Evolutionary conservation across 1,284 basidiomycete genomes (phyloP).

Genomic region (Pisolithus thermaeus): DNA sequence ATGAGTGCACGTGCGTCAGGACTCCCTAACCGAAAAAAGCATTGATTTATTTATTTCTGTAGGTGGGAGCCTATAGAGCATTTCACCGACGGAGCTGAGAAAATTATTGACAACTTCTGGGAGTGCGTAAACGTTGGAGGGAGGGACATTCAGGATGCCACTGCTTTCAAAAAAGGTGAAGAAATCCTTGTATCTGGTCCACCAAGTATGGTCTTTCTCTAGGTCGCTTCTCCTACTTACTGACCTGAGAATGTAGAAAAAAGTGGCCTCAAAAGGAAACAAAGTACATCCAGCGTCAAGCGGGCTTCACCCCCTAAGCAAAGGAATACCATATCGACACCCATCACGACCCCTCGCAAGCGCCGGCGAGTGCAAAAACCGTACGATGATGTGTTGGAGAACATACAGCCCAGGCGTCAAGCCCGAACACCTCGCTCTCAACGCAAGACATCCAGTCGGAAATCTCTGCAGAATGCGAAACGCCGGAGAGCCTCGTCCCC

Average conservation of each 20-base stretch:
- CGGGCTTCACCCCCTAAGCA: conserved; percentile 4
- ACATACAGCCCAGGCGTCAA: conserved; percentile 8
- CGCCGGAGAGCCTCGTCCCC: conserved; percentile 26
- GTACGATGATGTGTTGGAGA: conserved; percentile 5
- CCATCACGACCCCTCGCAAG: conserved; percentile 18
- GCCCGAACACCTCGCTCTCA: not conserved
- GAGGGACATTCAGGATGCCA: conserved; percentile 45
- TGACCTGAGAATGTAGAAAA: conserved; percentile 13
- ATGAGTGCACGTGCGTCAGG: conserved; percentile 62
- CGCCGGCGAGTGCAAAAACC: conserved; percentile 14
- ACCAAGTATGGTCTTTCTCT: conserved; percentile 37
- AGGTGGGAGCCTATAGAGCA: conserved; percentile 69
- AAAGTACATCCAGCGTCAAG: conserved; percentile 5
- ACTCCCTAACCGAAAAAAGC: not conserved
- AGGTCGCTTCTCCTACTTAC: not conserved
- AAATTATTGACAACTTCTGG: conserved; percentile 59
- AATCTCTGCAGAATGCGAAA: conserved; percentile 8
- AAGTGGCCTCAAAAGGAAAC: conserved; percentile 20
- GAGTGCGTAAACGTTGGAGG: conserved; percentile 42
- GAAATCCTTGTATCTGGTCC: conserved; percentile 50
- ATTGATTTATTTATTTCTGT: conserved; percentile 6
- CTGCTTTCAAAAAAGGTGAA: conserved; percentile 50
- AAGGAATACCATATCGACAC: conserved; percentile 15
- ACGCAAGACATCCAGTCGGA: conserved; percentile 8
- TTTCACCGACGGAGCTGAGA: conserved; percentile 50